Base-by-base conservation (phyloP, 2,329 filamentous ascomycete species). In the Aspergillus cejpii region DNA sequence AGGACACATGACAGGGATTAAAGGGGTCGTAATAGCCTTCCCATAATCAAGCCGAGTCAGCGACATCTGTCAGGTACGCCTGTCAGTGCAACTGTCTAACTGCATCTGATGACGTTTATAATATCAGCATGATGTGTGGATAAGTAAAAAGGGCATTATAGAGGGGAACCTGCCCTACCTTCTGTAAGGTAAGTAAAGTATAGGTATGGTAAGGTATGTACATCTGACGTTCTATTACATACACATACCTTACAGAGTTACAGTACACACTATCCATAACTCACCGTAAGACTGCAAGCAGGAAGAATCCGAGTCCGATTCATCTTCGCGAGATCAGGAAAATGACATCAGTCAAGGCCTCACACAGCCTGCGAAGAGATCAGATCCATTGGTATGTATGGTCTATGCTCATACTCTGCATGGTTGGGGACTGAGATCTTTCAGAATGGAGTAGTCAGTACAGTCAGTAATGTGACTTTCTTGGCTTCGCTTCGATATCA, bases 61-160 rank as follows among this genome's bases (percentile, higher is more conserved):
- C 45, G 44, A 46, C 37, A 52, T 47, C 49, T 53, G 51, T 48
- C 51, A 53, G 51, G 51, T 53, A 53, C 51, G 38, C 24, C 48
- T 20, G 40, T 19, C 37, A 48, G 41, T 50, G 49, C 47, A 51
- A 43, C 44, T 43, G 27, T 48, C 39, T 27, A 37, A 36, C 39
- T 47, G 38, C 28, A 42, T 38, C 42, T 45, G 29, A 19, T 37
- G 15, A 39, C 36, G 27, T 44, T 27, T 21, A 23, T 14, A 17
- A 28, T 20, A 17, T 26, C 15, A 38, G 17, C 14, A n/a, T n/a
- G 21, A 21, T 19, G 14, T 14, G 15, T 37, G 43, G 28, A 39
- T 39, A n/a, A n/a, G n/a, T n/a, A n/a, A n/a, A n/a, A n/a, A n/a
- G n/a, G n/a, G n/a, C n/a, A n/a, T 21, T 33, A 17, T 44, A 24